These are phyloP conservation scores for Carex littledalei DNA, from an alignment of 176 grass and related monocot genomes.

Conservation along the genomic window DNA sequence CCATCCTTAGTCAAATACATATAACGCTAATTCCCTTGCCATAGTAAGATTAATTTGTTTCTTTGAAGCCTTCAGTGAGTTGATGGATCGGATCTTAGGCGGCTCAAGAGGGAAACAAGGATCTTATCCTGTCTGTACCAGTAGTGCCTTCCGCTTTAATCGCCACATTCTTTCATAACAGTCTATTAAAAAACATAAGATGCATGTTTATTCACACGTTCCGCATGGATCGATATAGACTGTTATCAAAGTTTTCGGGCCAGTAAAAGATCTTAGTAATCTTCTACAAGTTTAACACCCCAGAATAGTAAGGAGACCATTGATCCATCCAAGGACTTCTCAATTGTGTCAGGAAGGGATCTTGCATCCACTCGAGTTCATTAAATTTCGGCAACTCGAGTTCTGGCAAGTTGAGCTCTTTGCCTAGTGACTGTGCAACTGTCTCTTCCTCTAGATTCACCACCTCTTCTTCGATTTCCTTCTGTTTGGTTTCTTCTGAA, in stretches of 20 bases:
- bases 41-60: too few species aligned
- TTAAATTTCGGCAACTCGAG: constrained; percentile 43
- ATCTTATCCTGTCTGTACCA: too few species aligned
- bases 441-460: background rate
- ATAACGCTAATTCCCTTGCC: too few species aligned
- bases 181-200: background rate
- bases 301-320: constrained; percentile 60
- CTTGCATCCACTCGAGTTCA: constrained; percentile 75
- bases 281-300: constrained; percentile 56
- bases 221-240: background rate
- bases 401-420: constrained; percentile 42
- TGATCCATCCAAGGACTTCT: constrained; percentile 78
- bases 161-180: too few species aligned
- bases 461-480: constrained; percentile 11
- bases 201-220: background rate
- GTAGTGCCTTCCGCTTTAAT: too few species aligned
- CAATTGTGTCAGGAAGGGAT: constrained; percentile 68
- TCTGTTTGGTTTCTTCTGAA: constrained; percentile 28
- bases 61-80: too few species aligned
- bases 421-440: background rate
- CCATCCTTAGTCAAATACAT: too few species aligned
- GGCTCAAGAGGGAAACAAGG: too few species aligned
- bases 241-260: background rate
- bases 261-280: background rate
- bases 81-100: too few species aligned